phyloP scores from a whole-genome alignment of 176 grass and related monocot species.

The Zoysia japonica region DNA sequence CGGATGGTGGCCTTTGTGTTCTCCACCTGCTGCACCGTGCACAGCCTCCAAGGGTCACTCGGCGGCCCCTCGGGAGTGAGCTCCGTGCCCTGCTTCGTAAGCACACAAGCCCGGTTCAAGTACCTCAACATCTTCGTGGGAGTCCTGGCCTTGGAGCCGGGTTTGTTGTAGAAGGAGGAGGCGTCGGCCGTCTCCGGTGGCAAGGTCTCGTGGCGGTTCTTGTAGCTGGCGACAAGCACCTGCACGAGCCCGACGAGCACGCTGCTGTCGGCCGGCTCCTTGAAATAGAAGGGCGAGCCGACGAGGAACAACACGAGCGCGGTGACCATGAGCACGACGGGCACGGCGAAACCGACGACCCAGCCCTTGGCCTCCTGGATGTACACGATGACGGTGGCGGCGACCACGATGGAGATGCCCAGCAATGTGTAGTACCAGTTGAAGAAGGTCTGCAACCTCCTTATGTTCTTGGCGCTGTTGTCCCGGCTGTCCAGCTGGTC shows the following conservation, averaged over 20 bases:
- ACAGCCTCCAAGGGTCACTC: slow-evolving; percentile 39
- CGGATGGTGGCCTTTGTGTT: slow-evolving; percentile 56
- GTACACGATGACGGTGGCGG: slow-evolving; percentile 51
- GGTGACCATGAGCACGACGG: slow-evolving; percentile 57
- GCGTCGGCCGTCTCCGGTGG: slow-evolving; percentile 35
- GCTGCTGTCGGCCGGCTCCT: slow-evolving; percentile 42
- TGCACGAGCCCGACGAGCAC: slow-evolving; percentile 45
- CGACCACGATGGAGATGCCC: slow-evolving; percentile 49
- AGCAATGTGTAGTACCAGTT: slow-evolving; percentile 81
- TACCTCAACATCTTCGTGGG: slow-evolving; percentile 47
- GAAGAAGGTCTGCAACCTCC: slow-evolving; percentile 77
- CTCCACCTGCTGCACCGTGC: slow-evolving; percentile 82
- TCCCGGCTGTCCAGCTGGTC: slow-evolving; percentile 66
- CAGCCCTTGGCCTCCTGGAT: slow-evolving; percentile 66
- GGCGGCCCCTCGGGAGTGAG: slow-evolving; percentile 24
- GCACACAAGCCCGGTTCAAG: slow-evolving; percentile 67
- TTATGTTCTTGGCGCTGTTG: slow-evolving; percentile 44
- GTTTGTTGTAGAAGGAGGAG: slow-evolving; percentile 33
- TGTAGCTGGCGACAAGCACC: slow-evolving; percentile 54
- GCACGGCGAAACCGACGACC: slow-evolving; percentile 59
- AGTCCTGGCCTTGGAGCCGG: slow-evolving; percentile 30
- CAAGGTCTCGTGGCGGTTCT: slow-evolving; percentile 41
- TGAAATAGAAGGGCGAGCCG: slow-evolving; percentile 59
- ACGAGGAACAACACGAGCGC: slow-evolving; percentile 50
- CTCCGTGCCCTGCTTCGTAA: slow-evolving; percentile 41